Evolutionary conservation across 176 grass and related monocot genomes (phyloP), one percentile per base, ranked within the genome.

Genomic region (Cenchrus purpureus): DNA sequence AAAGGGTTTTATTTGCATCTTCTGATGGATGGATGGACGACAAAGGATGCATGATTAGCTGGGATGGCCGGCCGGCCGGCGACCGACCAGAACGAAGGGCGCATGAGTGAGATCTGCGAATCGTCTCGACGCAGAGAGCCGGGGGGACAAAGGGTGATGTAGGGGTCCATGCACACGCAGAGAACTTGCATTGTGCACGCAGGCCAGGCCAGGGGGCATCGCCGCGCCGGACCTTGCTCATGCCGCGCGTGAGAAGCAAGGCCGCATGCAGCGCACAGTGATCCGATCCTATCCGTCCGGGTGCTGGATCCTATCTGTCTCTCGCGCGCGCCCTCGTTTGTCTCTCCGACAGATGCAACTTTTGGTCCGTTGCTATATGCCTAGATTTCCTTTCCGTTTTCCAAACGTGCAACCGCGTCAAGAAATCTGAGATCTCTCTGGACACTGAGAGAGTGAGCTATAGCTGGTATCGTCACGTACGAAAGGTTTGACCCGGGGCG

Each of bases 41-140:
- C 50, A 68, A 32, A 84, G 58, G 14, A 15, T 10, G 77, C 77
- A 86, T 81, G 66, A 86, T 86, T 86, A 20, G 77, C 4, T n/a
- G 25, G 25, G 46, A 56, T 14, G 62, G 46, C 71, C 0, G 6
- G 65, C 83, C 49, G 34, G 37, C 53, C 29, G 61, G 81, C 44
- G 70, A 50, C 29, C 83, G n/a, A n/a, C 62, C n/a, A n/a, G 57
- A 52, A 25, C 25, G 25, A 25, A 43, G 57, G 14, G 61, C 4
- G 61, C 61, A 6, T 64, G 61, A 40, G 49, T 67, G 49, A 50
- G 83, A 78, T 56, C 49, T 50, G 48, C 12, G 8, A 0, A 46
- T 84, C 32, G 71, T 65, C 71, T 76, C 22, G 71, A 84, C 32
- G 56, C 46, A 15, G 52, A 17, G 13, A 54, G 14, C 37, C 4